phyloP scores from a whole-genome alignment of 2,329 filamentous ascomycete genomes.

The Emergomyces orientalis region DNA sequence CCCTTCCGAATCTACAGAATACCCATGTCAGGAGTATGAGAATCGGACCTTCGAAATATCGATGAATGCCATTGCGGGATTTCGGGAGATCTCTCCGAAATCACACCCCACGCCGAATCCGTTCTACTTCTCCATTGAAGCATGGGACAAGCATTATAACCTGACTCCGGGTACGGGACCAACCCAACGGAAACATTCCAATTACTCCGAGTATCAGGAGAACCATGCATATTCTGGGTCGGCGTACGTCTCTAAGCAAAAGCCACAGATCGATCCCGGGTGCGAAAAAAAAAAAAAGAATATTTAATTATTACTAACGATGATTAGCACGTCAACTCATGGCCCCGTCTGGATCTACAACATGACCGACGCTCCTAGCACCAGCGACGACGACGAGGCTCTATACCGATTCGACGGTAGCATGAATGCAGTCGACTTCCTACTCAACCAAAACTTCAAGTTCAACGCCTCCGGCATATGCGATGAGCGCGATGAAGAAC shows the following conservation, averaged over 20 bases:
- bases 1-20: background rate
- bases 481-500: background rate
- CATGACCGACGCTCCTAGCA: background rate
- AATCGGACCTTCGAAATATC: background rate
- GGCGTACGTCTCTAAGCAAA: background rate
- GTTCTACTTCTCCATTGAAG: background rate
- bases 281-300: no score
- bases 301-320: background rate
- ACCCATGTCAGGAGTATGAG: background rate
- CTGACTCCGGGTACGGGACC: background rate
- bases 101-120: background rate
- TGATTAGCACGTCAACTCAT: background rate
- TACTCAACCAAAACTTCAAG: background rate
- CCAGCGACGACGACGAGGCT: background rate
- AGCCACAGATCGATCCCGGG: background rate
- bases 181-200: background rate
- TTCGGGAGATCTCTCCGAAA: background rate
- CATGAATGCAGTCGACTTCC: background rate
- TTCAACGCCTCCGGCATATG: background rate
- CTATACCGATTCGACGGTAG: background rate
- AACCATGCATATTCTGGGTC: background rate
- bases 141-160: background rate
- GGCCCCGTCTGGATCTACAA: background rate
- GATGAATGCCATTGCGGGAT: background rate
- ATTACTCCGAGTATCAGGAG: background rate